A percentile compares a stretch with the other conserved stretches of the same genome.
Conservation (phyloP, 257 asterid species). For the Lithospermum erythrorhizon region DNA sequence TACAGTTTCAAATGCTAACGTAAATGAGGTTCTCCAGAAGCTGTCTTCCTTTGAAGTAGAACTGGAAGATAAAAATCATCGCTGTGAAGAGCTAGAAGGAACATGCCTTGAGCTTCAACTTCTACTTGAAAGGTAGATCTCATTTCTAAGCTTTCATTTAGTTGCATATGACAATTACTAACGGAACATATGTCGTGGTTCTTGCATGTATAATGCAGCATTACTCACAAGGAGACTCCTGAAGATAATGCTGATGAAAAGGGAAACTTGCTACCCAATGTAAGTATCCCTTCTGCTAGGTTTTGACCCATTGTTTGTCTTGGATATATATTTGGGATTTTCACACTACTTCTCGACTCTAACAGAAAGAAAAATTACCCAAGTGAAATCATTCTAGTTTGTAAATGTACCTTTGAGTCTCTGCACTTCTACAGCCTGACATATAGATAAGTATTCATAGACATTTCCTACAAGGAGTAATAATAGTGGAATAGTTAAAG, state of each 20-base stretch:
- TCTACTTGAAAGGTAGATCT: slow-evolving; percentile 66
- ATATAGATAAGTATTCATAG: too few species aligned
- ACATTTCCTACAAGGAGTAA: too few species aligned
- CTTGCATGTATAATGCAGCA: slow-evolving; percentile 21
- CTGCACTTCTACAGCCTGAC: too few species aligned
- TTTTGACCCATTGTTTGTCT: neutral
- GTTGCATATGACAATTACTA: neutral
- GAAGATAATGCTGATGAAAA: slow-evolving; percentile 30
- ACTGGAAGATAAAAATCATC: slow-evolving; percentile 48
- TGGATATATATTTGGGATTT: too few species aligned
- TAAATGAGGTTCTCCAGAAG: slow-evolving; percentile 40
- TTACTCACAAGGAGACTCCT: slow-evolving; percentile 19
- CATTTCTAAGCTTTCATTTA: neutral
- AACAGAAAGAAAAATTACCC: too few species aligned
- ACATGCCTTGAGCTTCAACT: slow-evolving; percentile 80
- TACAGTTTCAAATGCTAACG: slow-evolving; percentile 30
- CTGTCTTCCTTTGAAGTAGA: slow-evolving; percentile 60
- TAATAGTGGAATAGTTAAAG: too few species aligned
- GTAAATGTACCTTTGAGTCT: too few species aligned
- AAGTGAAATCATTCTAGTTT: too few species aligned
- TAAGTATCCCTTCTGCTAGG: slow-evolving; percentile 27
- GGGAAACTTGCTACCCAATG: slow-evolving; percentile 40
- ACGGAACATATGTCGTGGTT: neutral
- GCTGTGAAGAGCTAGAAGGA: slow-evolving; percentile 65
- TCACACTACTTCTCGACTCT: too few species aligned